Evolutionary conservation across 345 rosid genomes (phyloP).

Genomic region (Chamaenerion angustifolium): DNA sequence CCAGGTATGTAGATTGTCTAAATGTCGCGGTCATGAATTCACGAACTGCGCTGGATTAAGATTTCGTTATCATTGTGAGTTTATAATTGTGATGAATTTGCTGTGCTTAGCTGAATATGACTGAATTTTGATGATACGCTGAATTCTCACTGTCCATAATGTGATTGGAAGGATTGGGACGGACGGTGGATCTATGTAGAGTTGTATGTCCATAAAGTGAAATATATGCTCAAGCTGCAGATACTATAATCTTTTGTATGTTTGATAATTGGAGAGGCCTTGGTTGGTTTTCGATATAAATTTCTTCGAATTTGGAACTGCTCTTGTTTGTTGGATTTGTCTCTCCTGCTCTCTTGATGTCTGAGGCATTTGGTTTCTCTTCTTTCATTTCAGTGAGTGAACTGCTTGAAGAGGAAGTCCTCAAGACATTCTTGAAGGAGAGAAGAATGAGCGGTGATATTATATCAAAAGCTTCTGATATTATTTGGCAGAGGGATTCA

Average conservation of each 20-base stretch:
- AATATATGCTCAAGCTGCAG: no score
- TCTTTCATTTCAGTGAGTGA: slow-evolving; percentile 11
- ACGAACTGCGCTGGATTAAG: no score
- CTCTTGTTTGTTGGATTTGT: no score
- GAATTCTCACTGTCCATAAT: no score
- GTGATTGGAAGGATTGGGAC: background rate
- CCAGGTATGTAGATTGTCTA: slow-evolving; percentile 23
- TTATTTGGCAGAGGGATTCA: slow-evolving; percentile 42
- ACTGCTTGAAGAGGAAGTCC: slow-evolving; percentile 54
- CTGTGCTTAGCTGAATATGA: background rate
- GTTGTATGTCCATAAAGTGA: no score
- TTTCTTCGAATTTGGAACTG: no score
- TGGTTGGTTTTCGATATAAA: no score
- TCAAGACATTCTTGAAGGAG: slow-evolving; percentile 61
- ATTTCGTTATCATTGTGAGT: no score
- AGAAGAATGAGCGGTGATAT: slow-evolving; percentile 72
- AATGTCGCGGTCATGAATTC: no score
- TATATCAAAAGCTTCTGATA: slow-evolving; percentile 63
- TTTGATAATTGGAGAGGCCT: no score
- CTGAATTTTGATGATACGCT: background rate
- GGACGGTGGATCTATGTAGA: background rate
- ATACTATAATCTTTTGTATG: no score
- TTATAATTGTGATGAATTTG: background rate
- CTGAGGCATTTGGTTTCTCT: background rate
- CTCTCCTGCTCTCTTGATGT: background rate